Evolutionary conservation across 1,284 basidiomycete genomes (phyloP).

Genomic region (Malassezia nana): DNA sequence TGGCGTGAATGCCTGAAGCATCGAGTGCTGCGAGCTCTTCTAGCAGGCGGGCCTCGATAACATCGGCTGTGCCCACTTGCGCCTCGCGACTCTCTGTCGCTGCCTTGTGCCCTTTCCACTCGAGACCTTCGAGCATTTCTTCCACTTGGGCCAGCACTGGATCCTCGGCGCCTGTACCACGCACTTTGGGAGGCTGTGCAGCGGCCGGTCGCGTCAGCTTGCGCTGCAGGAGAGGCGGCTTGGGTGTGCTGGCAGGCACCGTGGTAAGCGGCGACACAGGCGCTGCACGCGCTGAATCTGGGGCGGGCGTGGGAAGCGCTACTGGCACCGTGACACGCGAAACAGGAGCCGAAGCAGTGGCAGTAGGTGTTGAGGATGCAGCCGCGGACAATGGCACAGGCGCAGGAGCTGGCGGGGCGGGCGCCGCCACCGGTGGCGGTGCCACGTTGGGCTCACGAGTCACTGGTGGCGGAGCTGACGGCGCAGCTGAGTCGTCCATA

Average conservation of each 20-base stretch:
- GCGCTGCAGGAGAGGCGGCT: neutral
- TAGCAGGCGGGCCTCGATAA: slow-evolving; percentile 42
- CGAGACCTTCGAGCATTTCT: slow-evolving; percentile 96
- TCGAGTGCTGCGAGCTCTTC: slow-evolving; percentile 44
- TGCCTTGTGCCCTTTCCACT: slow-evolving; percentile 56
- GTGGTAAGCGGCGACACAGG: neutral
- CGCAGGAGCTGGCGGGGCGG: neutral
- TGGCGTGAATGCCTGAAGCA: slow-evolving; percentile 83
- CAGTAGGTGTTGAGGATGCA: neutral
- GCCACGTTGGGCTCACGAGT: neutral
- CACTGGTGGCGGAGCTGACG: neutral
- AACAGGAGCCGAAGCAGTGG: neutral
- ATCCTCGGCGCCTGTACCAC: slow-evolving; percentile 19
- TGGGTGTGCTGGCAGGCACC: neutral
- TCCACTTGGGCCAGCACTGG: slow-evolving; percentile 56
- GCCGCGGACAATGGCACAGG: neutral
- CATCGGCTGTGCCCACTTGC: slow-evolving; percentile 36
- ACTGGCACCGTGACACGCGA: neutral
- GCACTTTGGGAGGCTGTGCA: neutral
- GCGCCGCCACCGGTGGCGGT: neutral
- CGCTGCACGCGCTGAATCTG: neutral
- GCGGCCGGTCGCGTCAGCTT: slow-evolving; percentile 1
- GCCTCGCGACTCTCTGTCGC: slow-evolving; percentile 14
- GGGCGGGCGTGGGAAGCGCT: neutral
- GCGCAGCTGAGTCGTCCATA: neutral